Conservation (phyloP, 805 yeast species). For the Grigorovia humatica region DNA sequence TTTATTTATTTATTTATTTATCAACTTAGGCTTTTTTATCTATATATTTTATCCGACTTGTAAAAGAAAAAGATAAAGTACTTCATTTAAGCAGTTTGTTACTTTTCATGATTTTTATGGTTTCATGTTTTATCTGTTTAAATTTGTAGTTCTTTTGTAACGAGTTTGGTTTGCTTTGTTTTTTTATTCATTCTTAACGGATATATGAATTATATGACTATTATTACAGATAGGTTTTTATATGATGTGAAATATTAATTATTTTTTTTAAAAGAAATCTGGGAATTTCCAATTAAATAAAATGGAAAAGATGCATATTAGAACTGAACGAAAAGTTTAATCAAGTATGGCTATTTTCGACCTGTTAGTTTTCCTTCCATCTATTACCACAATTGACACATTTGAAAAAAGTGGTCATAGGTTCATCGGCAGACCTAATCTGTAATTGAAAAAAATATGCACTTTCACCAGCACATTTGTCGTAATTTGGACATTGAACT, state of each 20-base stretch:
- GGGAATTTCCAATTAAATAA: too few relatives aligned
- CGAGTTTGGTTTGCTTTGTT: too few relatives aligned
- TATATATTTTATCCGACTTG: too few relatives aligned
- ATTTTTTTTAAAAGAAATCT: too few relatives aligned
- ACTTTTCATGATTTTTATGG: not conserved
- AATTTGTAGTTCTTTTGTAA: too few relatives aligned
- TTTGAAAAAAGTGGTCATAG: conserved; percentile 96
- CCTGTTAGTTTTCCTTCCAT: conserved; percentile 84
- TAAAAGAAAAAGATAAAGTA: not conserved
- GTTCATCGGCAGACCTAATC: conserved; percentile 97
- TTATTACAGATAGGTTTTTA: not conserved
- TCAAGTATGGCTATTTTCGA: not conserved
- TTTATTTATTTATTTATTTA: not conserved
- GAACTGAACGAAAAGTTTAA: too few relatives aligned
- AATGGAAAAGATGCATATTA: too few relatives aligned
- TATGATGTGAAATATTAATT: too few relatives aligned
- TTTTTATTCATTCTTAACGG: not conserved
- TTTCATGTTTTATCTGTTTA: not conserved
- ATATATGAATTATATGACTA: not conserved
- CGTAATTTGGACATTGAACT: conserved; percentile 79
- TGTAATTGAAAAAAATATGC: conserved; percentile 96
- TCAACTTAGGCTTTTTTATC: too few relatives aligned
- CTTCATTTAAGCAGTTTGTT: not conserved
- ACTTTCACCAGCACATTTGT: conserved; percentile 73
- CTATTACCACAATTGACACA: conserved; percentile 89